These are phyloP conservation scores for Boletales sp. DNA, from an alignment of 768 basidiomycete genomes.

Conservation along the genomic window DNA sequence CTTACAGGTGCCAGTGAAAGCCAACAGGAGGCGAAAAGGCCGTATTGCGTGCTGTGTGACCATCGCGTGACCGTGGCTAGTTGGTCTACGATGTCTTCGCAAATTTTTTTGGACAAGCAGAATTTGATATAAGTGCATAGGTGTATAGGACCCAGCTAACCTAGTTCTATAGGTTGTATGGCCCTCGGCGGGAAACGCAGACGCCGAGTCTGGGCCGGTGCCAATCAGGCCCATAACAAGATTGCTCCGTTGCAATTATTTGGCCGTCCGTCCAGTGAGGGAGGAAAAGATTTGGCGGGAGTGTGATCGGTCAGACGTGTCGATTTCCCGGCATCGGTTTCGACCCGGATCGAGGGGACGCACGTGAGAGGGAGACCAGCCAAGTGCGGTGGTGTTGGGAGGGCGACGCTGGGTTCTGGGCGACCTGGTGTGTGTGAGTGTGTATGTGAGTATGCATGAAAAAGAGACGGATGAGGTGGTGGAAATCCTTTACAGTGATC, in stretches of 20 bases:
- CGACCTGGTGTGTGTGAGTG: slow-evolving; percentile 5
- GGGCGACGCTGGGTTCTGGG: slow-evolving; percentile 10
- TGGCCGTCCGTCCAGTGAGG: not conserved
- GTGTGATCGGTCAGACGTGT: slow-evolving; percentile 13
- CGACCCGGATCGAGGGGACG: slow-evolving; percentile 51
- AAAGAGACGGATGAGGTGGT: slow-evolving; percentile 8
- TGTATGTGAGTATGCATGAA: no score
- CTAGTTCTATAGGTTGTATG: no score
- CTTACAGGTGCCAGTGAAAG: no score
- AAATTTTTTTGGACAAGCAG: no score
- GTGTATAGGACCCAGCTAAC: no score
- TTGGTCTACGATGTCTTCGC: no score
- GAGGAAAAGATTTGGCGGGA: slow-evolving; percentile 22
- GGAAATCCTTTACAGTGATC: slow-evolving; percentile 10
- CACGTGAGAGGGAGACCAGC: slow-evolving; percentile 14
- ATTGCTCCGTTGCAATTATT: slow-evolving; percentile 18
- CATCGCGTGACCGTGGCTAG: no score
- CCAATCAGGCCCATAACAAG: slow-evolving; percentile 23
- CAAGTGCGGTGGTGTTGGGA: slow-evolving; percentile 22
- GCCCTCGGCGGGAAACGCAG: not conserved
- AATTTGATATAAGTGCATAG: no score
- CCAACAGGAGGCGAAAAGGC: no score
- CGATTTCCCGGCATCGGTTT: slow-evolving; percentile 32
- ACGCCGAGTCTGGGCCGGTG: slow-evolving; percentile 1
- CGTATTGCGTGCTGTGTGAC: no score